Percentiles rank a stretch among this genome's conserved stretches.
Conservation (phyloP, 139 green algal species). For the Volvox africanus region DNA sequence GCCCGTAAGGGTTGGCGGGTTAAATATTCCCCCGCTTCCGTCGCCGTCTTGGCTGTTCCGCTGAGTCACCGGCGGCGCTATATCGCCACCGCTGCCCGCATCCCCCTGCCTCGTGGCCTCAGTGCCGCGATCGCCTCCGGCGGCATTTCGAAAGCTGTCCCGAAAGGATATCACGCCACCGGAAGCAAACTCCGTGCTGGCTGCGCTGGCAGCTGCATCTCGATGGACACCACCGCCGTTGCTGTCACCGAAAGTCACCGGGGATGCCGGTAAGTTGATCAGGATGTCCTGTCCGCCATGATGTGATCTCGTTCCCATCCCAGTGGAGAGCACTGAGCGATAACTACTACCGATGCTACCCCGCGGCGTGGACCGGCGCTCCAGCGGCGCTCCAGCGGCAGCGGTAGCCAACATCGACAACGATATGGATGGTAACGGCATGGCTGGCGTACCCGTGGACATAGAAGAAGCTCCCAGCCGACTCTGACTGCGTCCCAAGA, state of each 20-base stretch:
- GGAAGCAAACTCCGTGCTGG: neutral
- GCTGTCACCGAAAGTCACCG: neutral
- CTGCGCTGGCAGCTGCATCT: neutral
- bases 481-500: conserved; percentile 19
- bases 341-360: neutral
- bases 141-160: conserved; percentile 2
- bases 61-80: neutral
- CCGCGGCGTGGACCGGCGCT: neutral
- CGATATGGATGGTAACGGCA: neutral
- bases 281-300: neutral
- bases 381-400: neutral
- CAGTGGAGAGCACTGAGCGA: no score
- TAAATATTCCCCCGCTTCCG: neutral
- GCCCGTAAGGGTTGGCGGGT: neutral
- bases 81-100: neutral
- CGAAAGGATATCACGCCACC: conserved; percentile 40
- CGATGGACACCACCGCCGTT: neutral
- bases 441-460: neutral
- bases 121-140: neutral
- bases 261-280: neutral
- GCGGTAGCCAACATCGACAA: neutral
- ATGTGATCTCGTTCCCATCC: neutral
- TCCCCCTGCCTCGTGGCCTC: neutral
- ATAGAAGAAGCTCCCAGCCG: neutral
- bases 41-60: neutral